A percentile compares a stretch with the other conserved stretches of the same genome.
These are phyloP conservation scores for Xylaria acuta DNA, from an alignment of 495 filamentous ascomycete genomes.

Conservation along the genomic window DNA sequence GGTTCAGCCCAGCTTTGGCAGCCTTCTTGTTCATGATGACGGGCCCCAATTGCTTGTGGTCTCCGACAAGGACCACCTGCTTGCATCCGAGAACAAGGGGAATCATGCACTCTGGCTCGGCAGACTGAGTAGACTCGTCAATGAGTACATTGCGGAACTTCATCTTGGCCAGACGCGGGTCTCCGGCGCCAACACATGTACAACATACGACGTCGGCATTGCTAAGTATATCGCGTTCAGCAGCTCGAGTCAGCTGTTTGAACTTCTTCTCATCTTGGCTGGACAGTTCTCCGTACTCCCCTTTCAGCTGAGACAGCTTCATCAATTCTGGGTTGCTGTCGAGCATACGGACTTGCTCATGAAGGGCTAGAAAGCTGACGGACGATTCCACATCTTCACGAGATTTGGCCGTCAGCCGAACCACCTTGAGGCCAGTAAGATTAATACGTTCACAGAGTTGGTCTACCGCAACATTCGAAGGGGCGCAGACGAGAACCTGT, in stretches of 20 bases:
- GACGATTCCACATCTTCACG: constrained; percentile 97
- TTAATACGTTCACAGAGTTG: constrained; percentile 98
- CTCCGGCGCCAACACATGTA: constrained; percentile 97
- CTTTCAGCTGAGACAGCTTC: constrained; percentile 91
- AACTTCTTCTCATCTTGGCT: constrained; percentile 98
- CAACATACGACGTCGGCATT: constrained; percentile 99
- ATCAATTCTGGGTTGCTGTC: constrained; percentile 92
- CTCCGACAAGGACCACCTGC: constrained; percentile 95
- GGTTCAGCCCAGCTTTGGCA: constrained; percentile 95
- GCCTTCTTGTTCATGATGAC: constrained; percentile 99
- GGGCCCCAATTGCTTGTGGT: constrained; percentile 97
- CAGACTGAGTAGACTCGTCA: constrained; percentile 98
- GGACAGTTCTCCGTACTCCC: constrained; percentile 87
- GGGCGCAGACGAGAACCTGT: constrained; percentile 94
- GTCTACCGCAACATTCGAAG: constrained; percentile 98
- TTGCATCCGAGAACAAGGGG: constrained; percentile 97
- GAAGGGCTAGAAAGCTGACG: constrained; percentile 91
- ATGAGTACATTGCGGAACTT: constrained; percentile 98
- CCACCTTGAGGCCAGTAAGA: constrained; percentile 90
- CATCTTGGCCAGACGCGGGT: constrained; percentile 92
- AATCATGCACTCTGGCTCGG: constrained; percentile 99
- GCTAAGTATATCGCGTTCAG: constrained; percentile 92
- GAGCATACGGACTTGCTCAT: constrained; percentile 97
- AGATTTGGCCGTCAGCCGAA: constrained; percentile 98
- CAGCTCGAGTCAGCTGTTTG: constrained; percentile 90